Base-by-base conservation (phyloP, 441 rosid species). In the Manihot esculenta region DNA sequence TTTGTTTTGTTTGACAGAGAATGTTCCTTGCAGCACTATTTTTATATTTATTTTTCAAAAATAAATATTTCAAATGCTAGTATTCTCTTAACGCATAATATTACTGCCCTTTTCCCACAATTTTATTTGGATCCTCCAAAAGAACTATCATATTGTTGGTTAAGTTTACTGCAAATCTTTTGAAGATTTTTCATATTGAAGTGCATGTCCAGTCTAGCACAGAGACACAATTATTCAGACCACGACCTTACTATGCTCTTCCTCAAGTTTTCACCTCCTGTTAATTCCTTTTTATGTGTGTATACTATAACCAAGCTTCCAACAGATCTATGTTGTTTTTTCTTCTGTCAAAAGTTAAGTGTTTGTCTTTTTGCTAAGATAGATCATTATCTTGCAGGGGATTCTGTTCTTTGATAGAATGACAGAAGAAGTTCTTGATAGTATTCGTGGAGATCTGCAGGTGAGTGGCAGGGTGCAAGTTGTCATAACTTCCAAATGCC, bases 401-500 rank as follows among this genome's bases (percentile, higher is more conserved):
- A 72, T 87, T 82, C 81, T 94, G 75, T 94, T 92, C 84, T 90
- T 89, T 42, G 96, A 89, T 76, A 87, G 86, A 87, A 92, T 92
- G 97, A 83, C 89, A 15, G 94, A 84, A 47, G 89, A 88, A 68
- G 96, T 94, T 82, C 84, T 92, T 73, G 92, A 90, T 63, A 74
- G 78, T 69, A 90, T 94, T 73, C 82, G 72, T 18, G 72, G 65
- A 59, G 82, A 85, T 74, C 84, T 94, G 76, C 86, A 90, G 91
- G 97, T 94, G 73, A 79, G 84, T 80, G 44, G 42, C 78, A 55
- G 51, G 62, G 68, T 48, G 56, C 64, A 54, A 24, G 30, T 21
- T 4, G 13, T 59, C 10, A 20, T 49, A 8, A 45, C 49, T 23
- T 50, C 5, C 26, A 2, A n/a, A 53, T 57, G 14, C 35, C 3